Evolutionary conservation across 495 filamentous ascomycete genomes (phyloP).

Genomic region (Penicillium flavigenum): DNA sequence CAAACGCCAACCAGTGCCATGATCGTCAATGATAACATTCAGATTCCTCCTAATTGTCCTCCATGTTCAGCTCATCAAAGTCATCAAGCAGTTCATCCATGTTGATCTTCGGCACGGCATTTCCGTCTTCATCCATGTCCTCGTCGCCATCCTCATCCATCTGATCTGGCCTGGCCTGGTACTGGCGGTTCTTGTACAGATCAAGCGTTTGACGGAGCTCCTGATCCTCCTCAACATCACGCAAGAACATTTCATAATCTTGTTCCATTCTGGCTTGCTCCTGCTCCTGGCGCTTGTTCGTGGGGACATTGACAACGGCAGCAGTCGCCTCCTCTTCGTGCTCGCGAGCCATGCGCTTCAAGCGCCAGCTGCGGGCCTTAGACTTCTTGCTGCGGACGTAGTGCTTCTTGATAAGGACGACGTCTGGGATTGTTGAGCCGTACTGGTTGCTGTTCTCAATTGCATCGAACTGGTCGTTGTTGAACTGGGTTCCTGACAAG

Average conservation of each 20-base stretch:
- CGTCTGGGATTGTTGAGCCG: conserved; percentile 79
- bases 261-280: conserved; percentile 81
- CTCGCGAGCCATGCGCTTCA: conserved; percentile 89
- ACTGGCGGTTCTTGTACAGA: conserved; percentile 71
- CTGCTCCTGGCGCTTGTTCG: conserved; percentile 58
- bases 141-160: conserved; percentile 61
- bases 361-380: conserved; percentile 82
- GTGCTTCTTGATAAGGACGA: conserved; percentile 93
- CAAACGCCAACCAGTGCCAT: conserved; percentile 30
- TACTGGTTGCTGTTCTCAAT: conserved; percentile 69
- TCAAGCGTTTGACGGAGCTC: conserved; percentile 81
- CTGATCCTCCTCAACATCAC: conserved; percentile 92
- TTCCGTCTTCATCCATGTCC: conserved; percentile 62
- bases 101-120: conserved; percentile 62
- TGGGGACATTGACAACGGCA: conserved; percentile 24
- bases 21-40: conserved; percentile 32
- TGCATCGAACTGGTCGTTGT: conserved; percentile 78
- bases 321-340: conserved; percentile 64
- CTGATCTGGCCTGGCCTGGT: conserved; percentile 50
- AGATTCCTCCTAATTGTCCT: conserved; percentile 42
- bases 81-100: conserved; percentile 87
- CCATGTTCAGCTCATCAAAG: conserved; percentile 62
- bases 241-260: conserved; percentile 96
- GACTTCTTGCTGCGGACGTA: conserved; percentile 86
- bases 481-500: conserved; percentile 84